Conservation (phyloP, 1,139 yeast genomes). For the Zygosaccharomyces pseudobailii region DNA sequence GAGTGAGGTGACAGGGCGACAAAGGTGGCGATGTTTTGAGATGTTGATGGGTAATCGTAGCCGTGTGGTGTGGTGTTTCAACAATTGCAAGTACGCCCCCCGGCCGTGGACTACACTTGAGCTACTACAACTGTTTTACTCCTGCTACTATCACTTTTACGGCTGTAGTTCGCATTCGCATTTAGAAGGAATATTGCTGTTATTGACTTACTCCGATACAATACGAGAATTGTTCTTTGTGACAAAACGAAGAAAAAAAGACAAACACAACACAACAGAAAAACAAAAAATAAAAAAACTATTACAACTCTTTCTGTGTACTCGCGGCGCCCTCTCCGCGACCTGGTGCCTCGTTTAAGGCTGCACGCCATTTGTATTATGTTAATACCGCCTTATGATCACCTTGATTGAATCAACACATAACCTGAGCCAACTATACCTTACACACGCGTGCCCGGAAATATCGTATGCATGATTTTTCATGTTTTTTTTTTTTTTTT, state of each 20-base stretch:
- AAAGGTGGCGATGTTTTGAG: not conserved
- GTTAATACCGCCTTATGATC: not conserved
- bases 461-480: too few relatives aligned
- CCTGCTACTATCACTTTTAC: too few relatives aligned
- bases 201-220: not conserved
- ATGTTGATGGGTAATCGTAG: not conserved
- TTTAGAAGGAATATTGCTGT: too few relatives aligned
- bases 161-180: too few relatives aligned
- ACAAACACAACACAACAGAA: not conserved
- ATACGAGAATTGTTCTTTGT: not conserved
- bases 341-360: not conserved
- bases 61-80: not conserved
- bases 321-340: not conserved
- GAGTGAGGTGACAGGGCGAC: not conserved
- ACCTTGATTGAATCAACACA: not conserved
- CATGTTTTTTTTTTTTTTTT: too few relatives aligned
- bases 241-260: not conserved
- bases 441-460: too few relatives aligned
- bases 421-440: too few relatives aligned
- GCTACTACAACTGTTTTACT: too few relatives aligned
- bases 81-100: not conserved
- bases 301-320: not conserved
- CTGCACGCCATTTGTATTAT: not conserved
- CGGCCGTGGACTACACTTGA: too few relatives aligned
- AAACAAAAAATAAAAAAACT: too few relatives aligned